phyloP scores from a whole-genome alignment of 345 rosid species.

The Citrus reticulata region DNA sequence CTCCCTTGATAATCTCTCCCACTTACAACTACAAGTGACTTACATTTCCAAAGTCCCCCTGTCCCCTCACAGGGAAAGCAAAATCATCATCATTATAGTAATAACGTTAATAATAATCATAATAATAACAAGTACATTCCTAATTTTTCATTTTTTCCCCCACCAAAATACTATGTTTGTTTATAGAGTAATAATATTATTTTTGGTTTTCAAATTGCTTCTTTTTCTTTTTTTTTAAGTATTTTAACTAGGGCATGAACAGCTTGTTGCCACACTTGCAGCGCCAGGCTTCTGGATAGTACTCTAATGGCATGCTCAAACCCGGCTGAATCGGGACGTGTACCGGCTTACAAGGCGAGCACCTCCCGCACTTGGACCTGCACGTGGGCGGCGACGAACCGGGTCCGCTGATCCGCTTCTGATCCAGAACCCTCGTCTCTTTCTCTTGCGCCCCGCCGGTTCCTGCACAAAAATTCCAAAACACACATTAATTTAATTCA shows the following conservation, averaged over 20 bases:
- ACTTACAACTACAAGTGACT: conserved; percentile 19
- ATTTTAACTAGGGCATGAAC: conserved; percentile 56
- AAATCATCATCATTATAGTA: conserved; percentile 5
- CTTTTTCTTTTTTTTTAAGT: not conserved
- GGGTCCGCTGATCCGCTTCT: conserved; percentile 55
- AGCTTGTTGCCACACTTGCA: conserved; percentile 87
- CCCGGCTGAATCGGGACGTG: conserved; percentile 90
- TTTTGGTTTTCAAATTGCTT: not conserved
- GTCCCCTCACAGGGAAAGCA: conserved; percentile 20
- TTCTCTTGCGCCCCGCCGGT: conserved; percentile 25
- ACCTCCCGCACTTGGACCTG: conserved; percentile 79
- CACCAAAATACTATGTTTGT: not conserved
- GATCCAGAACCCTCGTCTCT: conserved; percentile 26
- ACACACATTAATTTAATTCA: not conserved
- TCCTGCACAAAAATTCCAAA: conserved; percentile 20
- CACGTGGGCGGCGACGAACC: conserved; percentile 88
- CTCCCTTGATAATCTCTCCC: conserved; percentile 27
- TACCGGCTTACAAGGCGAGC: conserved; percentile 80
- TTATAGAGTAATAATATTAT: not conserved
- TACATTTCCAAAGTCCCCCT: conserved; percentile 38
- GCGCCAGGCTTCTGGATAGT: conserved; percentile 99
- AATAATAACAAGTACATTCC: not conserved
- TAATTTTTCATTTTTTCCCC: not conserved
- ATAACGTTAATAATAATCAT: too few relatives aligned
- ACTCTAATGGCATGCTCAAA: conserved; percentile 62